These are phyloP conservation scores for Przewalskia tangutica DNA, from an alignment of 257 asterid genomes.

Conservation along the genomic window DNA sequence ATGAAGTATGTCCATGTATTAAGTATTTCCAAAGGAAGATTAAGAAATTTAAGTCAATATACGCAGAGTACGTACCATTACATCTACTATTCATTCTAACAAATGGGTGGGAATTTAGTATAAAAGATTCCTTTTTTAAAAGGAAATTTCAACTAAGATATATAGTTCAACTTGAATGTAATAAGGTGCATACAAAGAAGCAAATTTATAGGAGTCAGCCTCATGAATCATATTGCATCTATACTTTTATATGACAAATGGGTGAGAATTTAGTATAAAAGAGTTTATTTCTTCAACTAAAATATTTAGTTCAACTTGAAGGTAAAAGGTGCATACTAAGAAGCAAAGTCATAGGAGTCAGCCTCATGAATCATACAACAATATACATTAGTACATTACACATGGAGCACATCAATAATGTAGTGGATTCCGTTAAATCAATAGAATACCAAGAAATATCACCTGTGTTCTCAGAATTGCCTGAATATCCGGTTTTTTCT, in stretches of 20 bases:
- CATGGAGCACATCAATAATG: not conserved
- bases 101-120: too few relatives aligned
- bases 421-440: not conserved
- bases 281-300: too few relatives aligned
- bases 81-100: not conserved
- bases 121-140: too few relatives aligned
- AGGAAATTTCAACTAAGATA: too few relatives aligned
- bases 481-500: conserved; percentile 56
- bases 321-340: not conserved
- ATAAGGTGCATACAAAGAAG: not conserved
- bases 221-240: not conserved
- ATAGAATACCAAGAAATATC: not conserved
- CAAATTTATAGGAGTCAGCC: not conserved
- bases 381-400: not conserved
- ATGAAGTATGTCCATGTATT: not conserved
- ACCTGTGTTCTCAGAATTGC: conserved; percentile 96
- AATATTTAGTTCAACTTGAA: too few relatives aligned
- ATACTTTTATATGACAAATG: too few relatives aligned
- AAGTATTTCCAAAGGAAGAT: too few relatives aligned
- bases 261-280: not conserved
- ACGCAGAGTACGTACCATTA: too few relatives aligned
- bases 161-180: too few relatives aligned
- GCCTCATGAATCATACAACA: not conserved
- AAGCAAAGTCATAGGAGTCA: not conserved
- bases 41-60: too few relatives aligned